Base-by-base conservation (phyloP, 1,284 basidiomycete species). In the Termitomyces sp. region DNA sequence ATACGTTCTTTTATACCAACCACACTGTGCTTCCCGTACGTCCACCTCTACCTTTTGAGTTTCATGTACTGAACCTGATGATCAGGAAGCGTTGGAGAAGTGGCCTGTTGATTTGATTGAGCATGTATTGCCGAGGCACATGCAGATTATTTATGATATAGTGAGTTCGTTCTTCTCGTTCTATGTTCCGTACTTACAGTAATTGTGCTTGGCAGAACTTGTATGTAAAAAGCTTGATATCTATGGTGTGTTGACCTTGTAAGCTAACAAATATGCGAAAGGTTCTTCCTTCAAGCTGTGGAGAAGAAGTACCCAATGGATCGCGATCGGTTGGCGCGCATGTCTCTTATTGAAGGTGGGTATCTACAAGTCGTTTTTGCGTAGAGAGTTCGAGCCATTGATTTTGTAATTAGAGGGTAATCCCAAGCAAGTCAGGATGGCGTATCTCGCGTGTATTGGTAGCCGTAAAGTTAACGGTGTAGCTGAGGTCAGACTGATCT, bases 1-100 rank as follows among this genome's bases (percentile, higher is more conserved):
- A 88, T 69, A 92, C 90, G 5, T 94, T 96, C 75, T 92, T 91
- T 69, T 97, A 93, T 76, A 96, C 94, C 17, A 96, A 95, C 68
- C 92, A 94, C 71, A 93, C 90, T 2, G 90, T 92, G 34, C 74
- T 90, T 13, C 87, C 87, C 34, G 86, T 84, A 33, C 42, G 83
- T 73, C 39, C 31, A 39, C 17, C 2, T 31, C 28, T 47, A 24
- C 38, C 17, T n/a, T 31, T 10, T 9, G 4, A 15, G 17, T 17
- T 6, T 8, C 30, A 13, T 46, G 13, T 10, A 31, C 13, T 24
- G 13, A 34, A n/a, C 13, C 13, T 15, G 19, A 38, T 53, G 24
- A 59, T 26, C 57, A 86, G 84, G 85, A 89, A 76, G 87, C 86
- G 2, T 69, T 88, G 31, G 87, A 89, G 77, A 95, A 92, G 71